These are phyloP conservation scores for Singerocomus inundabilis DNA, from an alignment of 1,284 basidiomycete genomes.

Conservation along the genomic window DNA sequence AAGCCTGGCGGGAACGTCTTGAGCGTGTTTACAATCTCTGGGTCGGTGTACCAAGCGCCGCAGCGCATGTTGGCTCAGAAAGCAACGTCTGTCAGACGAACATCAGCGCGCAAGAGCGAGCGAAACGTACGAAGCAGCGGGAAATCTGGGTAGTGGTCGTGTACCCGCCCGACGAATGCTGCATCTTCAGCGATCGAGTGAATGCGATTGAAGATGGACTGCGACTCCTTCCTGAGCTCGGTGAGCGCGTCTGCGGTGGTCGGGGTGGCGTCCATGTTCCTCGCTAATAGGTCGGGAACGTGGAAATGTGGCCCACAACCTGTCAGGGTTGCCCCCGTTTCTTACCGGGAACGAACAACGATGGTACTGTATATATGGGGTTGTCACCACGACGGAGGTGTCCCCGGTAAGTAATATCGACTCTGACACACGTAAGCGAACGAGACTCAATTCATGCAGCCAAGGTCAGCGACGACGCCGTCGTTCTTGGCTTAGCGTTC, in stretches of 20 bases:
- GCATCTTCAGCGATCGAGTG: conserved; percentile 83
- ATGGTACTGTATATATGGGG: not conserved
- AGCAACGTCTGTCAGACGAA: not conserved
- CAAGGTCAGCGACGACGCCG: not conserved
- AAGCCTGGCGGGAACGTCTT: not conserved
- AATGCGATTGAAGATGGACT: conserved; percentile 81
- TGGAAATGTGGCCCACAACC: too few relatives aligned
- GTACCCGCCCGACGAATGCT: conserved; percentile 63
- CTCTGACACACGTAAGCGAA: conserved; percentile 8
- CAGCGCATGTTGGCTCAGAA: conserved; percentile 84
- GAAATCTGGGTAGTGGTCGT: conserved; percentile 52
- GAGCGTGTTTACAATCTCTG: conserved; percentile 48
- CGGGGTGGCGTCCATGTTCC: not conserved
- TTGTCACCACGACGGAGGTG: conserved; percentile 9
- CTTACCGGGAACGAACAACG: too few relatives aligned
- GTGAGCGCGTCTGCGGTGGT: conserved; percentile 10
- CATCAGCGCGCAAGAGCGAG: not conserved
- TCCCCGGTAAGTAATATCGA: not conserved
- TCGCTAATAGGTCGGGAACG: too few relatives aligned
- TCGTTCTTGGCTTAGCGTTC: conserved; percentile 3
- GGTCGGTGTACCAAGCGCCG: conserved; percentile 92
- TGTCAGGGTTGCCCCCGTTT: too few relatives aligned
- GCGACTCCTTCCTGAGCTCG: conserved; percentile 58
- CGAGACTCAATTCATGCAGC: not conserved
- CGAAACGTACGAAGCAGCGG: conserved; percentile 62